A percentile compares a stretch with the other conserved stretches of the same genome.
Evolutionary conservation across 2,329 filamentous ascomycete genomes (phyloP).

Genomic region (Paracoccidioides lutzii): DNA sequence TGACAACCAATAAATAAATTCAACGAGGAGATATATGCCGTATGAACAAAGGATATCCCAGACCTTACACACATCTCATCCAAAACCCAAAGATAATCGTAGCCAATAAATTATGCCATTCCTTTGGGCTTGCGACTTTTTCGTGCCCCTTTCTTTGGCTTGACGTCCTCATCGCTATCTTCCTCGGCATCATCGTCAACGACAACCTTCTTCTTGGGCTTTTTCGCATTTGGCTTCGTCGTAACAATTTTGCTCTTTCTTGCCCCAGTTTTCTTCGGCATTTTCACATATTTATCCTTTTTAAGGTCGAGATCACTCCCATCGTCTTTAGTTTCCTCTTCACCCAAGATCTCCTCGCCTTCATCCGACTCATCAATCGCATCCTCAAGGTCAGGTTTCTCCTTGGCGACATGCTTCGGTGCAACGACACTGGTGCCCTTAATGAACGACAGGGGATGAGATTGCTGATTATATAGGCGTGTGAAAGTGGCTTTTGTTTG

Average conservation of each 20-base stretch:
- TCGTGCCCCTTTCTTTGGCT: conserved; percentile 37
- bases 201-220: conserved; percentile 22
- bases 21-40: too few species aligned
- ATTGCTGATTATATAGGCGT: conserved; percentile 72
- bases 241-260: conserved; percentile 28
- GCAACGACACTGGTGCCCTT: conserved; percentile 68
- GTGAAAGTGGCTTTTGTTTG: conserved; percentile 87
- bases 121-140: conserved; percentile 8
- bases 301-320: conserved; percentile 71
- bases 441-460: conserved; percentile 90
- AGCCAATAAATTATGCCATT: conserved; percentile 1
- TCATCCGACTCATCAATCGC: conserved; percentile 84
- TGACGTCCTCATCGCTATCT: conserved; percentile 41
- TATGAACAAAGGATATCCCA: neutral
- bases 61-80: neutral
- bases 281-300: conserved; percentile 93
- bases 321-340: conserved; percentile 44
- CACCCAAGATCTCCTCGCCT: conserved; percentile 47
- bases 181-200: conserved; percentile 28
- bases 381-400: conserved; percentile 88
- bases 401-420: conserved; percentile 57
- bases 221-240: conserved; percentile 15
- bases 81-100: neutral
- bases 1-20: too few species aligned
- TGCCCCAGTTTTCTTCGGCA: conserved; percentile 47